Evolutionary conservation across 805 yeast genomes (phyloP).

Genomic region (Kluyveromyces wickerhamii): DNA sequence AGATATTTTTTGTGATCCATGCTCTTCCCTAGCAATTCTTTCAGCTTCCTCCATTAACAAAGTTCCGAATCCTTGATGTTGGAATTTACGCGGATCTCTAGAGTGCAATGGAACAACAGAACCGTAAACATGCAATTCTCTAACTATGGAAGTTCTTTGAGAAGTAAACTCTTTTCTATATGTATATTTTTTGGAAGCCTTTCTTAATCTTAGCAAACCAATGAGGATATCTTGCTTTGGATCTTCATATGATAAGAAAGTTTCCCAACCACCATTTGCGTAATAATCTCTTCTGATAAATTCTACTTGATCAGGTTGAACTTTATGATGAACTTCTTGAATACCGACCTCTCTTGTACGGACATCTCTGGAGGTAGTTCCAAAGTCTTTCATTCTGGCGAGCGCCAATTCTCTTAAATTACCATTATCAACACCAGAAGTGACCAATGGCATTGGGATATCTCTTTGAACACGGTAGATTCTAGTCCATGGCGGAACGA

Average conservation of each 20-base stretch:
- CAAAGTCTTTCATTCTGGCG: constrained; percentile 97
- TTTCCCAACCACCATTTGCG: constrained; percentile 99
- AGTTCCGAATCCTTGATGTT: constrained; percentile 98
- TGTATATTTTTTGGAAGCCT: constrained; percentile 82
- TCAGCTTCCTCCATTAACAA: constrained; percentile 97
- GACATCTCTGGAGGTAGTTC: constrained; percentile 91
- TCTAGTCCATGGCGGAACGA: constrained; percentile 99
- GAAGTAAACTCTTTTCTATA: constrained; percentile 78
- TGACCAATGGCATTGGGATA: constrained; percentile 97
- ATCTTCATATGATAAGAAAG: constrained; percentile 91
- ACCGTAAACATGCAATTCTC: constrained; percentile 96
- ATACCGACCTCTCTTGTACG: constrained; percentile 98
- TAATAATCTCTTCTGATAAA: constrained; percentile 89
- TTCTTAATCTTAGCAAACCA: constrained; percentile 81
- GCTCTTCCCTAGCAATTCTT: constrained; percentile 90
- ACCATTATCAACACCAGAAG: constrained; percentile 97
- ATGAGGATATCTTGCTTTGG: constrained; percentile 93
- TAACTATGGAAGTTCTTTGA: constrained; percentile 87
- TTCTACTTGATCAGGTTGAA: constrained; percentile 95
- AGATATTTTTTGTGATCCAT: constrained; percentile 82
- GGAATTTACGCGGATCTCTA: constrained; percentile 95
- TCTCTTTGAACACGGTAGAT: constrained; percentile 97
- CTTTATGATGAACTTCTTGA: constrained; percentile 95
- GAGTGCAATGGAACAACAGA: constrained; percentile 95
- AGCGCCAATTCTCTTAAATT: constrained; percentile 90